A percentile compares a stretch with the other conserved stretches of the same genome.
Evolutionary conservation across 2,329 filamentous ascomycete species (phyloP).

Genomic region (Neonectria ditissima): DNA sequence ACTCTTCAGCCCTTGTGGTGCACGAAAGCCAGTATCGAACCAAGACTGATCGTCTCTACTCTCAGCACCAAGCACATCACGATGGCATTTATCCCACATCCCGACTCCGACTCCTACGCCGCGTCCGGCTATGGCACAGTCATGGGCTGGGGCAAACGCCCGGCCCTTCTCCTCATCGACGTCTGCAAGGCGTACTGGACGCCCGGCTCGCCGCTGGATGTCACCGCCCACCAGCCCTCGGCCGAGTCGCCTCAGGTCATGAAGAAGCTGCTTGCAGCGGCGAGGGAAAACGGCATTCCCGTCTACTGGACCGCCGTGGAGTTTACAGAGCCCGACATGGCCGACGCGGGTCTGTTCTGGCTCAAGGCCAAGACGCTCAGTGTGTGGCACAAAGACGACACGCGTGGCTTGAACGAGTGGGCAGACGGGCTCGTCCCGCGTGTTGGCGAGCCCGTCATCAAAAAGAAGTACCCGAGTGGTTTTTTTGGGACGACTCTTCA

Average conservation of each 20-base stretch:
- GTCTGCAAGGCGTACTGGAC: constrained; percentile 61
- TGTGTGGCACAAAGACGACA: constrained; percentile 55
- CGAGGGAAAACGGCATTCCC: constrained; percentile 52
- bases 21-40: background rate
- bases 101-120: constrained; percentile 40
- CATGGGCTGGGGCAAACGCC: constrained; percentile 57
- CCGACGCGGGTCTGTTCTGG: constrained; percentile 58
- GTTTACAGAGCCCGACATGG: constrained; percentile 57
- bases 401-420: constrained; percentile 53
- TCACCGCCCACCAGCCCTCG: constrained; percentile 20
- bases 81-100: constrained; percentile 16
- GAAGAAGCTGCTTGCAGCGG: constrained; percentile 53
- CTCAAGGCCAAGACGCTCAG: constrained; percentile 55
- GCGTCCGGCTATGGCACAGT: constrained; percentile 54
- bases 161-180: constrained; percentile 59
- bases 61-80: background rate
- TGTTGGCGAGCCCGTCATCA: constrained; percentile 51
- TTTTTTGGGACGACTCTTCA: constrained; percentile 59
- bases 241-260: constrained; percentile 52
- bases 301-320: constrained; percentile 59
- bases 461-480: constrained; percentile 50
- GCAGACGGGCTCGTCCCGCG: constrained; percentile 53
- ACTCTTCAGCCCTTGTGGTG: background rate
- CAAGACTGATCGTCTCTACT: background rate
- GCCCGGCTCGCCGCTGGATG: constrained; percentile 52